phyloP scores from a whole-genome alignment of 176 grass and related monocot genomes.

The Dactylis glomerata region DNA sequence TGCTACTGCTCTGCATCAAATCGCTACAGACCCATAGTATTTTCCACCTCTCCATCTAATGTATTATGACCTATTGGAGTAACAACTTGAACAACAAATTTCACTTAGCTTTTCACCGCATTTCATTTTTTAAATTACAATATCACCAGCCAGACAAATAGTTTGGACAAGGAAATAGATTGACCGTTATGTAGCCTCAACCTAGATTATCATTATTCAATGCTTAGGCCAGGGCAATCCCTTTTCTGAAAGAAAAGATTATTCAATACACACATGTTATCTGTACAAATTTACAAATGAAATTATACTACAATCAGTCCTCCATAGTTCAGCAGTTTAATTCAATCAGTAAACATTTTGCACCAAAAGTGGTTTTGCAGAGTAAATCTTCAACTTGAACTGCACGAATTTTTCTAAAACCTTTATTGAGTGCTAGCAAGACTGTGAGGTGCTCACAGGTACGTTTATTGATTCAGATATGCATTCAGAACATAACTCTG shows the following conservation, averaged over 20 bases:
- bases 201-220: background rate
- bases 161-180: background rate
- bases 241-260: too few species aligned
- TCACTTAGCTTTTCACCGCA: background rate
- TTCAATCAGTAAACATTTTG: background rate
- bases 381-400: background rate
- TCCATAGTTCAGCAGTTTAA: background rate
- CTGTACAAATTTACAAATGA: background rate
- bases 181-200: background rate
- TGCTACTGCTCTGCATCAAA: background rate
- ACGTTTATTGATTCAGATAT: background rate
- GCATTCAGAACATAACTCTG: background rate
- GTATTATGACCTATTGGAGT: background rate
- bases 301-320: background rate
- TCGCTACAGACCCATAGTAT: background rate
- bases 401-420: background rate
- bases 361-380: background rate
- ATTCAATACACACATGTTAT: too few species aligned
- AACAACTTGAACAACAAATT: background rate
- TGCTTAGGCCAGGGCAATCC: too few species aligned
- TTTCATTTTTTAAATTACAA: background rate
- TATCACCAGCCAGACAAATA: background rate
- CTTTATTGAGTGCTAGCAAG: background rate
- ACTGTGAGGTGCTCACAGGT: background rate
- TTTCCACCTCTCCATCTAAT: background rate